phyloP scores from a whole-genome alignment of 2,329 filamentous ascomycete species.

The Didymella arachidicola region DNA sequence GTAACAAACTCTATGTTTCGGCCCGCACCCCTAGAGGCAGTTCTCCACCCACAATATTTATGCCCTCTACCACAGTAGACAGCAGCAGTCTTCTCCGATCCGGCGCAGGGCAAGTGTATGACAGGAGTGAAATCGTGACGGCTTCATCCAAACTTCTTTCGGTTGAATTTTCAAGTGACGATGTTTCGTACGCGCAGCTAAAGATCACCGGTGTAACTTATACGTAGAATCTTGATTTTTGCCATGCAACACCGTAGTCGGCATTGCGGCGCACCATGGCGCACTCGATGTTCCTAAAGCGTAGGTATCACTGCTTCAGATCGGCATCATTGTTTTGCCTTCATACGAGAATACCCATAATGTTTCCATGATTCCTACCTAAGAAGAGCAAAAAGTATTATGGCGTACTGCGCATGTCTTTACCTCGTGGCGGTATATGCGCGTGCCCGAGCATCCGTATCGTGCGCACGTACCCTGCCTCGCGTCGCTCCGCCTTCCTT shows the following conservation, averaged over 20 bases:
- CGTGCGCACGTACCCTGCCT: not conserved
- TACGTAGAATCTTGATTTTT: not conserved
- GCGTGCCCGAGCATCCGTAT: conserved; percentile 1
- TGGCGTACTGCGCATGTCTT: conserved; percentile 5
- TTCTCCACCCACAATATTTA: too few relatives aligned
- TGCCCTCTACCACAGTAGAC: too few relatives aligned
- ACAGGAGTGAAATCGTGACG: not conserved
- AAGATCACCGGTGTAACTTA: not conserved
- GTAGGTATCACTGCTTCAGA: not conserved
- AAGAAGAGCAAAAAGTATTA: not conserved
- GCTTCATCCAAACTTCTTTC: not conserved
- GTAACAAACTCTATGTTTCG: too few relatives aligned
- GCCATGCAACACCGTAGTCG: not conserved
- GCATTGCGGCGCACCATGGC: not conserved
- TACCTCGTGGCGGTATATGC: not conserved
- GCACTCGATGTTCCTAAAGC: not conserved
- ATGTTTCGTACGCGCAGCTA: too few relatives aligned
- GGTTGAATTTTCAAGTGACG: too few relatives aligned
- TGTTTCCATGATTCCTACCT: not conserved
- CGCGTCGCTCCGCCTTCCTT: conserved; percentile 11
- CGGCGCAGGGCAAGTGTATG: conserved; percentile 4
- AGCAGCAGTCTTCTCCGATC: conserved; percentile 1
- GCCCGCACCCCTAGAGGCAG: too few relatives aligned
- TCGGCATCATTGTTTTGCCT: not conserved
- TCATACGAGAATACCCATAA: not conserved